Evolutionary conservation across 208 protist genomes (phyloP).

Genomic region (Hexamita inflata): DNA sequence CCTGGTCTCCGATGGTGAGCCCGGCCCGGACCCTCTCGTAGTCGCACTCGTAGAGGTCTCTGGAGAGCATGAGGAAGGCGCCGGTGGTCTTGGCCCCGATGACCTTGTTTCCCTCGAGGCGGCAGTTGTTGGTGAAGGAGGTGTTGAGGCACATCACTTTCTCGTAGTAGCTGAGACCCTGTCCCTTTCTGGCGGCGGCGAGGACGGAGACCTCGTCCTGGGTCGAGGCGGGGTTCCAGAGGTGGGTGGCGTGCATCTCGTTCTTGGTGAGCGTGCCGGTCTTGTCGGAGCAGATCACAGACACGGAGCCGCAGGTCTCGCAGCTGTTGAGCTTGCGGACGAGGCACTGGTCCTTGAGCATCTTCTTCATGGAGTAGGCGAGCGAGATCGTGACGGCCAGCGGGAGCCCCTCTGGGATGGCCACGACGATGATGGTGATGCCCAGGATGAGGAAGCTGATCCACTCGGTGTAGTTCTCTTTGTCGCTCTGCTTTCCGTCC

Average conservation of each 20-base stretch:
- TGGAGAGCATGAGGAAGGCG: too few relatives aligned
- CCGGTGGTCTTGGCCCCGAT: conserved; percentile 62
- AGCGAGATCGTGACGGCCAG: conserved; percentile 83
- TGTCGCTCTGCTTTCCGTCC: not conserved
- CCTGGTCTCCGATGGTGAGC: not conserved
- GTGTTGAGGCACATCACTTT: not conserved
- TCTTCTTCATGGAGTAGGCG: conserved; percentile 83
- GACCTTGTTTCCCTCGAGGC: too few relatives aligned
- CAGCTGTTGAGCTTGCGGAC: conserved; percentile 78
- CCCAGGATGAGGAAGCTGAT: conserved; percentile 67
- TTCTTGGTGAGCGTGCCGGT: conserved; percentile 91
- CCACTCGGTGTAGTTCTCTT: too few relatives aligned
- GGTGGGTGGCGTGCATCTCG: conserved; percentile 83
- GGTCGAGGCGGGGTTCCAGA: too few relatives aligned
- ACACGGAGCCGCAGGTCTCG: conserved; percentile 79
- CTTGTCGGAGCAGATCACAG: conserved; percentile 79
- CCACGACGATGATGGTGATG: conserved; percentile 80
- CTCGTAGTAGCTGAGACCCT: conserved; percentile 13
- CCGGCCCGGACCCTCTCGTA: conserved; percentile 12
- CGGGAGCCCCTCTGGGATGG: conserved; percentile 81
- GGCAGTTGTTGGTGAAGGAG: not conserved
- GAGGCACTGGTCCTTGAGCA: conserved; percentile 94
- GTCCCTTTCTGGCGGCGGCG: conserved; percentile 49
- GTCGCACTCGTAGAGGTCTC: too few relatives aligned
- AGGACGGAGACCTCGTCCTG: too few relatives aligned